Conservation (phyloP, 2,329 filamentous ascomycete genomes). For the Aspergillus sp. region DNA sequence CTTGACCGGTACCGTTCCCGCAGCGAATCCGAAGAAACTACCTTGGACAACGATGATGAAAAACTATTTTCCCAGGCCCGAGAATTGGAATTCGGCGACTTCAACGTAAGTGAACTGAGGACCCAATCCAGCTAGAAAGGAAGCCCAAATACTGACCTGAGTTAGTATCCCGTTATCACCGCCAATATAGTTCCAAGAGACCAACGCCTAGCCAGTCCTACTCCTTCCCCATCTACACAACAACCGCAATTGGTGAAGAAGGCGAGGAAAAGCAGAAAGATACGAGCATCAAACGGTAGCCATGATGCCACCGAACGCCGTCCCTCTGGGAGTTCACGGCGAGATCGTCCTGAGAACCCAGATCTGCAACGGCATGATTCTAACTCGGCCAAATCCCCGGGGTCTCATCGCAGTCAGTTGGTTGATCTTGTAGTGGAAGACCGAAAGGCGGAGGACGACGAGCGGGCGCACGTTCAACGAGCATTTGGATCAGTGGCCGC, state of each 20-base stretch:
- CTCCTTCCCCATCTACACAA: constrained; percentile 47
- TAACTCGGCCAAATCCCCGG: constrained; percentile 48
- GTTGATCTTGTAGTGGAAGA: constrained; percentile 69
- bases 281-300: constrained; percentile 25
- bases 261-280: constrained; percentile 37
- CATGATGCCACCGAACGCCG: constrained; percentile 25
- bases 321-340: constrained; percentile 35
- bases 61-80: constrained; percentile 46
- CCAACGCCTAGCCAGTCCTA: constrained; percentile 60
- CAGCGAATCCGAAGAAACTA: constrained; percentile 51
- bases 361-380: constrained; percentile 29
- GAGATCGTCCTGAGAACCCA: constrained; percentile 23
- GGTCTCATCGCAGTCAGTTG: constrained; percentile 61
- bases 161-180: constrained; percentile 88
- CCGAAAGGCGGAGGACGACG: constrained; percentile 59
- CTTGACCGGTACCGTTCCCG: constrained; percentile 49
- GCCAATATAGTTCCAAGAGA: constrained; percentile 73
- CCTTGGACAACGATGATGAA: constrained; percentile 50
- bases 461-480: constrained; percentile 62
- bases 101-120: constrained; percentile 70
- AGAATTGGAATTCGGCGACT: constrained; percentile 63
- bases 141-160: constrained; percentile 25
- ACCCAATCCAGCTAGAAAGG: not conserved
- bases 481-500: constrained; percentile 64
- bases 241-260: constrained; percentile 38